Evolutionary conservation across 2,329 filamentous ascomycete species (phyloP).

Genomic region (Nannizzia gypsea): DNA sequence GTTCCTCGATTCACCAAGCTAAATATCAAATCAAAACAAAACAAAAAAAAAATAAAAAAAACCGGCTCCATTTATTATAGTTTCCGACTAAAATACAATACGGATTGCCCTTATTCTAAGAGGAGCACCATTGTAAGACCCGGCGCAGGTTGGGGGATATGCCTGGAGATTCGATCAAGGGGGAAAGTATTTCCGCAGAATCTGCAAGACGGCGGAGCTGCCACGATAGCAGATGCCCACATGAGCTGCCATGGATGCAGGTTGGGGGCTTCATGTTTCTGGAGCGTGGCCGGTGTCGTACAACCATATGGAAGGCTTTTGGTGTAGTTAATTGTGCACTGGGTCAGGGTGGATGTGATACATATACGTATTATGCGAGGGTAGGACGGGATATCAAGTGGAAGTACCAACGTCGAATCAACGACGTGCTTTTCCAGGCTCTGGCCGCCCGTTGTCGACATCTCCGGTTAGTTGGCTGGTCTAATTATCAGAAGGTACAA

Average conservation of each 20-base stretch:
- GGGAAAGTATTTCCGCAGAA: neutral
- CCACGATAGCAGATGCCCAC: neutral
- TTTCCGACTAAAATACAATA: neutral
- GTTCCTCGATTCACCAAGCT: neutral
- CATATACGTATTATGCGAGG: neutral
- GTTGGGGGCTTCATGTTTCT: neutral
- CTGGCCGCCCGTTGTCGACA: neutral
- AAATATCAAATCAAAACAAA: neutral
- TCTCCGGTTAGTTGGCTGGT: neutral
- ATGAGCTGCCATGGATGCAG: neutral
- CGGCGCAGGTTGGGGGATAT: neutral
- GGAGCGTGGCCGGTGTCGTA: neutral
- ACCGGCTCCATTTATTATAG: neutral
- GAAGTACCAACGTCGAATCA: neutral
- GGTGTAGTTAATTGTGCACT: neutral
- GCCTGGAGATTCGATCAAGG: slow-evolving; percentile 1
- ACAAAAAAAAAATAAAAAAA: too few species aligned
- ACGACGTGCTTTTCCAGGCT: neutral
- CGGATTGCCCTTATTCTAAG: neutral
- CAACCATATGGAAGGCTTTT: neutral
- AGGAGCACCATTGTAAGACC: neutral
- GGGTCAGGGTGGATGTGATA: neutral
- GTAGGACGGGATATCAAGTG: neutral
- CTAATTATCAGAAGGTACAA: neutral
- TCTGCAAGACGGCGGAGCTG: neutral